Base-by-base conservation (phyloP, 2,329 filamentous ascomycete species). In the Cladosporium sp. region DNA sequence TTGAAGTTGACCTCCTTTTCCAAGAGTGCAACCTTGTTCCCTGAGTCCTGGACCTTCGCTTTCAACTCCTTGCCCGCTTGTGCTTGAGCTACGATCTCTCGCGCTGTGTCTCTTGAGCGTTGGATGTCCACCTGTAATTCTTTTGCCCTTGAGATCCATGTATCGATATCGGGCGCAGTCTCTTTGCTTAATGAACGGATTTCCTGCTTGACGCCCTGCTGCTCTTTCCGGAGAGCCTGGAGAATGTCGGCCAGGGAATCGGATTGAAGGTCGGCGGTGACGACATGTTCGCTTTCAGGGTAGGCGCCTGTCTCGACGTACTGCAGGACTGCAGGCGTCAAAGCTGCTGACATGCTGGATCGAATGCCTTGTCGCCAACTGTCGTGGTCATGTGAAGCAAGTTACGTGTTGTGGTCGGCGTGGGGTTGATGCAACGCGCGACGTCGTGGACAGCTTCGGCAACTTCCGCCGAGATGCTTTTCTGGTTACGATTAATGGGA, bases 101-200 rank as follows among this genome's bases (percentile, higher is more conserved):
- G 84, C 18, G 92, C 90, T 34, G 90, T 84, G 13, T 81, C 79
- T 63, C 89, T 85, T 19, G 89, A 92, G 43, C 82, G 81, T 62
- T 88, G 82, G 59, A 96, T 92, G 65, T 96, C 92, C 56, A 85
- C 81, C 68, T 95, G 89, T 7, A 96, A 80, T 49, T 85, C 82
- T 69, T 89, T 89, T 44, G 91, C 89, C 68, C 93, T 89, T 48
- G 78, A 74, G 53, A 95, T 87, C 92, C 92, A 97, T 48, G 84
- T 81, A 65, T 89, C 86, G 46, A 95, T 86, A 63, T 95, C 86
- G 37, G 84, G 81, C 53, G 85, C 86, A 14, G 84, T 86, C 59
- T 89, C 83, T 64, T 83, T 81, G 69, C 91, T 95, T 56, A 93
- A 81, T 18, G 75, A 70, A 58, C 84, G 85, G 54, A 97, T 86